Evolutionary conservation across 1,139 yeast species (phyloP).

Genomic region (Lodderomyces jiufengensis): DNA sequence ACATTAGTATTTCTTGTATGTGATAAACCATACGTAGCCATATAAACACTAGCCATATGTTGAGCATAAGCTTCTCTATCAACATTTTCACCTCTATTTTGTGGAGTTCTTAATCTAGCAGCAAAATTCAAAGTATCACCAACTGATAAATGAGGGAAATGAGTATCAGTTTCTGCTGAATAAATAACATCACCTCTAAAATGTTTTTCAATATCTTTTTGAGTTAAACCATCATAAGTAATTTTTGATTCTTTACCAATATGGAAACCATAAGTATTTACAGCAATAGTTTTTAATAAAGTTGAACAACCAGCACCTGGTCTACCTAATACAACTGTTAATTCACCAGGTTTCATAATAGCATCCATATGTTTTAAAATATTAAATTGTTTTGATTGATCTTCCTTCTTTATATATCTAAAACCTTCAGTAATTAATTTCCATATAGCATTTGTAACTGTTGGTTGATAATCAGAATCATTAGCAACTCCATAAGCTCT

Average conservation of each 20-base stretch:
- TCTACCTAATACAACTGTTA: conserved; percentile 35
- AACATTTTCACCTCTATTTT: conserved; percentile 32
- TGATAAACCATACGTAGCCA: conserved; percentile 41
- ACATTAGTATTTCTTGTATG: conserved; percentile 33
- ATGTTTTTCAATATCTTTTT: conserved; percentile 41
- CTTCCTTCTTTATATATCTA: conserved; percentile 43
- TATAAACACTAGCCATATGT: conserved; percentile 40
- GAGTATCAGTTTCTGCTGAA: conserved; percentile 51
- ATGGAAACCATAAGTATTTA: conserved; percentile 34
- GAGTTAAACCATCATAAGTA: conserved; percentile 50
- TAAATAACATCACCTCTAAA: conserved; percentile 50
- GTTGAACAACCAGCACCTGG: conserved; percentile 40
- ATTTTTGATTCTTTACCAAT: conserved; percentile 26
- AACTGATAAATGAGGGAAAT: conserved; percentile 51
- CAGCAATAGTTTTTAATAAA: conserved; percentile 31
- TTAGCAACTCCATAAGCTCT: conserved; percentile 74
- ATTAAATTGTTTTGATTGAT: conserved; percentile 22
- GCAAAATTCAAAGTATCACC: conserved; percentile 49
- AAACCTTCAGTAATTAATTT: conserved; percentile 19
- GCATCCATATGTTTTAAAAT: conserved; percentile 36
- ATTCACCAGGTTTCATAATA: conserved; percentile 31
- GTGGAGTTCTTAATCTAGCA: conserved; percentile 39
- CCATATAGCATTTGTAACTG: conserved; percentile 53
- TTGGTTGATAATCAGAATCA: conserved; percentile 77
- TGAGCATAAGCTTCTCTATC: conserved; percentile 36